Evolutionary conservation across 306 rosid genomes (phyloP), one percentile per base, ranked within the genome.

Genomic region (Gleditsia sinensis): DNA sequence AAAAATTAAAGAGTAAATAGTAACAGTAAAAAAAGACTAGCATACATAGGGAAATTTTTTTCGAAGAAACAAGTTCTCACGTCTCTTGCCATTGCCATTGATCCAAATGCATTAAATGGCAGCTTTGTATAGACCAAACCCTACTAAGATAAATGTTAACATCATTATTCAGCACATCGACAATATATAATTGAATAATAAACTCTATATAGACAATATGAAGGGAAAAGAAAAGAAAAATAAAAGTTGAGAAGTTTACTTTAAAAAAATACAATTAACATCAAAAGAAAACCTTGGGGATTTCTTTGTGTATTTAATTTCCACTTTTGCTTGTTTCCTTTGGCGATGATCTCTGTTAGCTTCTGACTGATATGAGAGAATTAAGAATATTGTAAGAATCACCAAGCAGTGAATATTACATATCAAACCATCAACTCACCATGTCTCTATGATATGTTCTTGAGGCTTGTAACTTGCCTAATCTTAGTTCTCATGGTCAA

Each of bases 301-400:
- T 75, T 69, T 74, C 36, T 68, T 20, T 62, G 74, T 54, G 20
- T 69, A 42, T 53, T 21, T 61, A 67, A 61, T 21, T 48, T 76
- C 85, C 58, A 65, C 64, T 69, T 83, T 33, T 36, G 53, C 37
- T 75, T 24, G 39, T 72, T 78, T 85, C 75, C 86, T 85, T 46
- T 17, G 60, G 5, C n/a, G n/a, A n/a, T 32, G 67, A 75, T 17
- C 34, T 59, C 61, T 75, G 9, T 60, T 49, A 48, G 16, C 53
- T 33, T 46, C 56, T 46, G 37, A 42, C 75, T 76, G 48, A 19
- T n/a, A 68, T 28, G 10, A 58, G 19, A 28, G 39, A 39, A 45
- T 12, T 28, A 21, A 50, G 57, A 49, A 10, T 28, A 37, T 46
- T 13, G n/a, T 62, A 23, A 62, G 25, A 0, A 54, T n/a, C n/a